Conservation (phyloP, 768 basidiomycete genomes). For the Nidula microcarpa region DNA sequence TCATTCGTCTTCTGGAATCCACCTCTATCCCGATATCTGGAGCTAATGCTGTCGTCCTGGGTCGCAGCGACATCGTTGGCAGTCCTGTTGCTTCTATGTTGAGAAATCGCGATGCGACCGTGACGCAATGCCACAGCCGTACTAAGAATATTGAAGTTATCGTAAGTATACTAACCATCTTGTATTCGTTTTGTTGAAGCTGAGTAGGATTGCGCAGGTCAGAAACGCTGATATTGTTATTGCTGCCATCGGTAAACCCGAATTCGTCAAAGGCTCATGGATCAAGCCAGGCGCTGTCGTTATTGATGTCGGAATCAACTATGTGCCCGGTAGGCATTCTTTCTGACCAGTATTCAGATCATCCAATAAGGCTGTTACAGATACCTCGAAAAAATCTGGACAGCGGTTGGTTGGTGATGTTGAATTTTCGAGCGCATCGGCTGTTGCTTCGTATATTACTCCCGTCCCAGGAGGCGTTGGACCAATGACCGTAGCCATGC, state of each 20-base stretch:
- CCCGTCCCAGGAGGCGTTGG: slow-evolving; percentile 99
- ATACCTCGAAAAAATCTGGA: slow-evolving; percentile 89
- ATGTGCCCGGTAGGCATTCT: slow-evolving; percentile 66
- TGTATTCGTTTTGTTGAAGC: background rate
- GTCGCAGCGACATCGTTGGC: slow-evolving; percentile 97
- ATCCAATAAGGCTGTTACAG: slow-evolving; percentile 28
- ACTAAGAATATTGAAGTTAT: slow-evolving; percentile 80
- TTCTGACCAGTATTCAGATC: background rate
- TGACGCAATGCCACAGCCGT: slow-evolving; percentile 95
- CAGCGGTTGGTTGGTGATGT: slow-evolving; percentile 97
- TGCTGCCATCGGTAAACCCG: slow-evolving; percentile 93
- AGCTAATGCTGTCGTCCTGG: slow-evolving; percentile 85
- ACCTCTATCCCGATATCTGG: slow-evolving; percentile 79
- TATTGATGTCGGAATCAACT: slow-evolving; percentile 98
- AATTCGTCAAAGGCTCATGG: slow-evolving; percentile 92
- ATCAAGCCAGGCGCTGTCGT: slow-evolving; percentile 93
- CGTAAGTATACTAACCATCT: slow-evolving; percentile 37
- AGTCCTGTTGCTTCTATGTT: slow-evolving; percentile 92
- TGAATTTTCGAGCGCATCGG: slow-evolving; percentile 72
- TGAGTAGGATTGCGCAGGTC: slow-evolving; percentile 42
- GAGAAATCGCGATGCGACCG: slow-evolving; percentile 87
- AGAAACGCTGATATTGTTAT: slow-evolving; percentile 88
- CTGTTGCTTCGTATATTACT: slow-evolving; percentile 86
- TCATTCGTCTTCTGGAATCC: slow-evolving; percentile 85
- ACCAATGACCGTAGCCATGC: slow-evolving; percentile 99